Percentiles rank a stretch among this genome's conserved stretches.
These are phyloP conservation scores for Daldinia loculata DNA, from an alignment of 495 filamentous ascomycete species.

Conservation along the genomic window DNA sequence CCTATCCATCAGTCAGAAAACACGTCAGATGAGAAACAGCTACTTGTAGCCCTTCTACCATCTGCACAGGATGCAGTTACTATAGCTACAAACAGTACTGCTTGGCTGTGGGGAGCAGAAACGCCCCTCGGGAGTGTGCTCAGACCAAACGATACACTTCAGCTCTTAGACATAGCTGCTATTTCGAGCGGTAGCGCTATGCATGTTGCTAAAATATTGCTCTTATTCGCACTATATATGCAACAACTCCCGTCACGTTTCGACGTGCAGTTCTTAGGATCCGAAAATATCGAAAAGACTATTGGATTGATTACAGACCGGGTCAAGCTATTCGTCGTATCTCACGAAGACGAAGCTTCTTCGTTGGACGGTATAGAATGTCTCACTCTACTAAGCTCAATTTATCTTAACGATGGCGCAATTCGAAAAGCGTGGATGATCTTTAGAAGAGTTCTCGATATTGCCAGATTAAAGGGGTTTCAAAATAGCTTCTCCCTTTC, in stretches of 20 bases:
- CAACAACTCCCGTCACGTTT: neutral
- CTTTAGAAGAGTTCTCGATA: conserved; percentile 20
- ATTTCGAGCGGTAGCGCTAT: neutral
- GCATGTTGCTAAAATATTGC: neutral
- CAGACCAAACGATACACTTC: neutral
- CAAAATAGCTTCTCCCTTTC: conserved; percentile 16
- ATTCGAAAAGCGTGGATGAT: conserved; percentile 22
- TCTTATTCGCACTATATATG: neutral
- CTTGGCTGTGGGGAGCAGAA: conserved; percentile 14
- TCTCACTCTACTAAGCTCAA: conserved; percentile 6
- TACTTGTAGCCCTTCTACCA: neutral
- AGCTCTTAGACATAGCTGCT: neutral
- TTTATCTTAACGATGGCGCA: conserved; percentile 26
- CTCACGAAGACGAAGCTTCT: neutral
- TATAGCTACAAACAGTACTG: conserved; percentile 13
- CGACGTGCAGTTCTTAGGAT: neutral
- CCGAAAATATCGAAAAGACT: neutral
- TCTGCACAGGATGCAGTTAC: conserved; percentile 12
- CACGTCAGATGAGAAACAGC: neutral
- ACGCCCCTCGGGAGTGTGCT: conserved; percentile 9
- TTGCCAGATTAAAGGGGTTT: conserved; percentile 17
- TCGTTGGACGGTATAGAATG: conserved; percentile 16
- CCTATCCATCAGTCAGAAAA: neutral
- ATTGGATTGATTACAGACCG: neutral
- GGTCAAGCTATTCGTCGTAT: neutral